Evolutionary conservation across 768 basidiomycete genomes (phyloP).

Genomic region (Mycena kentingensis): DNA sequence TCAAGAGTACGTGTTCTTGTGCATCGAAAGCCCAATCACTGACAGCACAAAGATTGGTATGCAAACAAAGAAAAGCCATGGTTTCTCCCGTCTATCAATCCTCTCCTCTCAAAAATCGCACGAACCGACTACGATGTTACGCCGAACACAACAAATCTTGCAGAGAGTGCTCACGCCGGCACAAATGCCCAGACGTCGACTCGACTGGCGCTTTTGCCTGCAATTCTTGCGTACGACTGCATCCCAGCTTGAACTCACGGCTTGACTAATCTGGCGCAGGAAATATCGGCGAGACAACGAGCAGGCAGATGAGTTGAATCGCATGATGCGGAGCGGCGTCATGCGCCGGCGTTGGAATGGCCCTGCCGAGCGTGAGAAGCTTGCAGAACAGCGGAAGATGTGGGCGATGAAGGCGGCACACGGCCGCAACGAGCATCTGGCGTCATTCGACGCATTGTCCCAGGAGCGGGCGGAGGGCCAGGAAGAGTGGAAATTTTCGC

Average conservation of each 20-base stretch:
- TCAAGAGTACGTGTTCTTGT: not conserved
- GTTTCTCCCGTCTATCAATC: constrained; percentile 23
- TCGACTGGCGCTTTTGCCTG: constrained; percentile 13
- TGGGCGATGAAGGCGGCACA: not conserved
- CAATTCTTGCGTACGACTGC: constrained; percentile 11
- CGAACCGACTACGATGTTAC: constrained; percentile 16
- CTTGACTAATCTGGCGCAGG: no score
- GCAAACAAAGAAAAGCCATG: constrained; percentile 23
- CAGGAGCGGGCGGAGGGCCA: not conserved
- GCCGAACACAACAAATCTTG: constrained; percentile 24
- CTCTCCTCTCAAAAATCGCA: constrained; percentile 21
- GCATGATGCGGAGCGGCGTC: not conserved
- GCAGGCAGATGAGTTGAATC: not conserved
- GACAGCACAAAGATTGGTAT: constrained; percentile 22
- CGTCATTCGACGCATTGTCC: constrained; percentile 1
- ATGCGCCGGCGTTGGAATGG: constrained; percentile 4
- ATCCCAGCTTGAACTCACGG: no score
- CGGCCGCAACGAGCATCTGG: constrained; percentile 1
- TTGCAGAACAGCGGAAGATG: constrained; percentile 6
- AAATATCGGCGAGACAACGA: not conserved
- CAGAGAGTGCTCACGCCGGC: constrained; percentile 20
- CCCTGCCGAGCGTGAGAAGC: constrained; percentile 7
- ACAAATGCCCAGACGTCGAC: constrained; percentile 20
- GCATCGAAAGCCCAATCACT: not conserved
- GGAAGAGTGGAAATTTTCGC: not conserved